Base-by-base conservation (phyloP, 1,284 basidiomycete species). In the Ceratobasidium sp. region DNA sequence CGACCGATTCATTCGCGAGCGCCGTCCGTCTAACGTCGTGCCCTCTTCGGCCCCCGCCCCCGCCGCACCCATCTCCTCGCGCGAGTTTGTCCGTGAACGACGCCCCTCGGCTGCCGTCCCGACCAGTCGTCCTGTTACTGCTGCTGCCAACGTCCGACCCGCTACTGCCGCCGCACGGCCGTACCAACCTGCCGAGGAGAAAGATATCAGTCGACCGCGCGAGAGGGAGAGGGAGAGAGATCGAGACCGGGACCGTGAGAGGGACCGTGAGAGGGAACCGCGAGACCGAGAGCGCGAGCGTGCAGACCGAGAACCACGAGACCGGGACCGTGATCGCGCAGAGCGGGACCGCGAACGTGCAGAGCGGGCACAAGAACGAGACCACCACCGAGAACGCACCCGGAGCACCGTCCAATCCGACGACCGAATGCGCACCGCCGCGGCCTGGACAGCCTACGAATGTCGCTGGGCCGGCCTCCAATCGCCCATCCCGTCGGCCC, bases 391-490 rank as follows among this genome's bases (percentile, higher is more conserved):
- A 9, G 39, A 28, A 49, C 69, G 53, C 42, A 49, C 70, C 15
- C 33, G 44, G 1, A 61, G 55, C 56, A 58, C 15, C 70, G 55
- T 72, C n/a, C 53, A 55, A 12, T 42, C 70, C 56, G 72, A 75
- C 44, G 72, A 75, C 9, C 72, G 72, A 1, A 75, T 75, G 72
- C 72, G 72, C 60, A 63, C 61, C 46, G 72, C 72, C 49, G 72
- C 72, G 9, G 72, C 72, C 13, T 75, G 72, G 72, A 75, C 72
- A 12, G 72, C 72, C 58, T 75, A 75, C 49, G 72, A 75, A 60
- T 75, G 72, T 40, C 72, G 72, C 39, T 75, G 72, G 72, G 72
- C 61, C 72, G 61, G 72, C 61, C 49, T 75, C 26, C 72, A 75
- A 28, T 33, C 72, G 26, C 72, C 72, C 18, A 75, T 75, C 40